phyloP scores from a whole-genome alignment of 2,329 filamentous ascomycete genomes.

The Clonostachys rosea region DNA sequence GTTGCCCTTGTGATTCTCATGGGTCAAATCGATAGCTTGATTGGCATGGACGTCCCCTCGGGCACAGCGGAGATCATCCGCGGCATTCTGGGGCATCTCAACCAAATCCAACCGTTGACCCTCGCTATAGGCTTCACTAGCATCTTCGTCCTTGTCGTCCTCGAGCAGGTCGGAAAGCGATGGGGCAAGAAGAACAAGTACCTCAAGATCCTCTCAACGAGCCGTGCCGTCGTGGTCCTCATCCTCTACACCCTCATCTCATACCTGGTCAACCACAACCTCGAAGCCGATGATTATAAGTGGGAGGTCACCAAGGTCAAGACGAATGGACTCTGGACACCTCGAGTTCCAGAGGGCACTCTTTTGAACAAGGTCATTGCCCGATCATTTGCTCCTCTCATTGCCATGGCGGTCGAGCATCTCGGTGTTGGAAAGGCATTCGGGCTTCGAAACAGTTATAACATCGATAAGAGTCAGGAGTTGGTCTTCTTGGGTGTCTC shows the following conservation, averaged over 20 bases:
- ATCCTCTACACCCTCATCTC: constrained; percentile 60
- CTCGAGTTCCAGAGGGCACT: constrained; percentile 36
- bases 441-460: constrained; percentile 56
- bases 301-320: constrained; percentile 55
- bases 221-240: constrained; percentile 55
- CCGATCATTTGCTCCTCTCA: constrained; percentile 54
- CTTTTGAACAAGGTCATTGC: constrained; percentile 49
- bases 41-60: constrained; percentile 48
- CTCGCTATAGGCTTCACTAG: constrained; percentile 54
- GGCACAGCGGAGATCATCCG: constrained; percentile 53
- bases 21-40: constrained; percentile 57
- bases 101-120: constrained; percentile 51
- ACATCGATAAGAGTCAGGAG: constrained; percentile 60
- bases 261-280: constrained; percentile 54
- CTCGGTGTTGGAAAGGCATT: constrained; percentile 62
- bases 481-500: constrained; percentile 58
- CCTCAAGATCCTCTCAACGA: constrained; percentile 55
- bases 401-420: constrained; percentile 58
- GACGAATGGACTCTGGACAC: constrained; percentile 46
- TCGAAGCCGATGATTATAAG: constrained; percentile 35
- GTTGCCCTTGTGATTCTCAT: constrained; percentile 62
- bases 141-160: constrained; percentile 47
- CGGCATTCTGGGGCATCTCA: constrained; percentile 51
- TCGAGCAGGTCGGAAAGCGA: constrained; percentile 53
- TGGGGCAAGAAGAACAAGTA: constrained; percentile 54